Conservation (phyloP, 441 rosid species). For the Viola pubescens region DNA sequence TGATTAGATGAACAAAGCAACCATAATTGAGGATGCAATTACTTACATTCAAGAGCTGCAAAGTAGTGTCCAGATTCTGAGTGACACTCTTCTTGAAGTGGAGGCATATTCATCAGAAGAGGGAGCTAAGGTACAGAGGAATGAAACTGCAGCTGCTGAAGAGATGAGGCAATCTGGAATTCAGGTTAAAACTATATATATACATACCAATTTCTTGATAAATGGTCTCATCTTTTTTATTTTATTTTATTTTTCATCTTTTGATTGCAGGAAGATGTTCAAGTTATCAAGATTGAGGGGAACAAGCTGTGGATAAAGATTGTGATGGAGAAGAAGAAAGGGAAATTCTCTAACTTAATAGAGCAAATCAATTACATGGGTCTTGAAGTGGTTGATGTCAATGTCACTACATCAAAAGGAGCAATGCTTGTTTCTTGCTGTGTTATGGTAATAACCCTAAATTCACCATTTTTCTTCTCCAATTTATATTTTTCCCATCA, state of each 20-base stretch:
- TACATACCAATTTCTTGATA: too few relatives aligned
- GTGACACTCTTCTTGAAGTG: slow-evolving; percentile 46
- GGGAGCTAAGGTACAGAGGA: slow-evolving; percentile 5
- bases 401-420: slow-evolving; percentile 45
- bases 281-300: slow-evolving; percentile 40
- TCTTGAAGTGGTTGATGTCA: slow-evolving; percentile 47
- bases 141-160: slow-evolving; percentile 27
- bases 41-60: slow-evolving; percentile 59
- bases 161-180: slow-evolving; percentile 41
- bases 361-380: slow-evolving; percentile 48
- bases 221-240: background rate
- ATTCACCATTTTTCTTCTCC: background rate
- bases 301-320: slow-evolving; percentile 65
- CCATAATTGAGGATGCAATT: slow-evolving; percentile 72
- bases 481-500: too few relatives aligned
- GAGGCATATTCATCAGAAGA: slow-evolving; percentile 31
- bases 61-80: slow-evolving; percentile 35
- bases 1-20: slow-evolving; percentile 67
- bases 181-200: slow-evolving; percentile 31
- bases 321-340: slow-evolving; percentile 39
- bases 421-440: slow-evolving; percentile 48
- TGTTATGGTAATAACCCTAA: slow-evolving; percentile 28
- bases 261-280: slow-evolving; percentile 45
- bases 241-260: background rate
- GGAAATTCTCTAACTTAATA: slow-evolving; percentile 47